These are phyloP conservation scores for Salmacisia buchloeana DNA, from an alignment of 1,284 basidiomycete species.

Conservation along the genomic window DNA sequence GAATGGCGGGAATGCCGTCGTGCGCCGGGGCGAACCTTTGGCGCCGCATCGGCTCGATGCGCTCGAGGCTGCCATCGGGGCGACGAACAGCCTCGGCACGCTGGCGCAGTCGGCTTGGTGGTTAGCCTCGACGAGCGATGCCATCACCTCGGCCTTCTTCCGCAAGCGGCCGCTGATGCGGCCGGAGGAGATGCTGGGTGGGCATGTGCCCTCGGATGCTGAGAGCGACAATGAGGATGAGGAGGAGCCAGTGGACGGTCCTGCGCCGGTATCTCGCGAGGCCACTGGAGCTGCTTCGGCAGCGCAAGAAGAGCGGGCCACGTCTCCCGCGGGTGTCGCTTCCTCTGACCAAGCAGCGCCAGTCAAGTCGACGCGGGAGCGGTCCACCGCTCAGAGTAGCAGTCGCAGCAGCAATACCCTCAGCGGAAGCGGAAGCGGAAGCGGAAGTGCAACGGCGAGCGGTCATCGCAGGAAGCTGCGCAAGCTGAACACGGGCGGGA, in stretches of 20 bases:
- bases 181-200: background rate
- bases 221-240: background rate
- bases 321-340: no score
- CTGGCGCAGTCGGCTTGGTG: constrained; percentile 65
- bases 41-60: background rate
- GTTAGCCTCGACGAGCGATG: constrained; percentile 62
- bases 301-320: no score
- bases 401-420: background rate
- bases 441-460: background rate
- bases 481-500: background rate
- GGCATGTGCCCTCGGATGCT: background rate
- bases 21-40: background rate
- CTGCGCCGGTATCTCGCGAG: no score
- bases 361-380: background rate
- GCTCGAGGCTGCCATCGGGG: background rate
- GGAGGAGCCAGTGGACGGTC: background rate
- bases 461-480: background rate
- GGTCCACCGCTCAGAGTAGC: no score
- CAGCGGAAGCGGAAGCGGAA: background rate
- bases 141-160: constrained; percentile 61
- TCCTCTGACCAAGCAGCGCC: no score
- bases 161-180: constrained; percentile 56
- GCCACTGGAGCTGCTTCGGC: no score
- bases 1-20: background rate
- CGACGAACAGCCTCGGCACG: background rate